These are phyloP conservation scores for Pisolithus orientalis DNA, from an alignment of 768 basidiomycete species.

Conservation along the genomic window DNA sequence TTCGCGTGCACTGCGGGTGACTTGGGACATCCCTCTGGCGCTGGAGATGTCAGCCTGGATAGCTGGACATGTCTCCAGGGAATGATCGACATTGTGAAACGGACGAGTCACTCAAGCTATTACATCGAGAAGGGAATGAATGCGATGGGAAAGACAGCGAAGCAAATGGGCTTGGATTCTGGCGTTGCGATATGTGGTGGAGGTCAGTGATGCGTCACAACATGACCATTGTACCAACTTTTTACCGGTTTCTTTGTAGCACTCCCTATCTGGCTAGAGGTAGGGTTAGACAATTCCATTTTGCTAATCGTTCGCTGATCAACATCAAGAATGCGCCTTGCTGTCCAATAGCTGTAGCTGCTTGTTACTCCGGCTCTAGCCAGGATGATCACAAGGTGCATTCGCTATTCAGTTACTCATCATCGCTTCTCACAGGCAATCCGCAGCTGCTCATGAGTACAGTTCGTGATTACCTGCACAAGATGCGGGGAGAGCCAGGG, in stretches of 20 bases:
- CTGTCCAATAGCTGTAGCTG: slow-evolving; percentile 73
- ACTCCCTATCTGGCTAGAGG: slow-evolving; percentile 83
- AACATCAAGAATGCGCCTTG: slow-evolving; percentile 64
- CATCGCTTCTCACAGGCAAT: slow-evolving; percentile 2
- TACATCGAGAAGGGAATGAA: slow-evolving; percentile 86
- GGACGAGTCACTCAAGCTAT: slow-evolving; percentile 79
- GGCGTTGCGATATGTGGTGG: slow-evolving; percentile 68
- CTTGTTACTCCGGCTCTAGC: slow-evolving; percentile 77
- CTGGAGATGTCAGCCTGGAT: slow-evolving; percentile 74
- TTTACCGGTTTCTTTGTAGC: slow-evolving; percentile 37
- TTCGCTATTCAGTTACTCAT: background rate
- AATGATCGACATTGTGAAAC: slow-evolving; percentile 71
- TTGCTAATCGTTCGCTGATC: slow-evolving; percentile 2
- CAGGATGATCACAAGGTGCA: slow-evolving; percentile 74
- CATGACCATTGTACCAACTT: background rate
- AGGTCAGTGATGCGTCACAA: slow-evolving; percentile 42
- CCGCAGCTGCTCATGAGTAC: slow-evolving; percentile 56
- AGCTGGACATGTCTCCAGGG: slow-evolving; percentile 75
- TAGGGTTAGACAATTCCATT: slow-evolving; percentile 19
- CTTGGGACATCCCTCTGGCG: slow-evolving; percentile 56
- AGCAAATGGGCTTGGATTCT: slow-evolving; percentile 62
- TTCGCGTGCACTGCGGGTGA: slow-evolving; percentile 85
- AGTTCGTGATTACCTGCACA: slow-evolving; percentile 65
- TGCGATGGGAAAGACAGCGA: slow-evolving; percentile 73
- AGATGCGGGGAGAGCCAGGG: slow-evolving; percentile 32